Conservation (phyloP, 805 yeast species). For the Candida ponderosae region DNA sequence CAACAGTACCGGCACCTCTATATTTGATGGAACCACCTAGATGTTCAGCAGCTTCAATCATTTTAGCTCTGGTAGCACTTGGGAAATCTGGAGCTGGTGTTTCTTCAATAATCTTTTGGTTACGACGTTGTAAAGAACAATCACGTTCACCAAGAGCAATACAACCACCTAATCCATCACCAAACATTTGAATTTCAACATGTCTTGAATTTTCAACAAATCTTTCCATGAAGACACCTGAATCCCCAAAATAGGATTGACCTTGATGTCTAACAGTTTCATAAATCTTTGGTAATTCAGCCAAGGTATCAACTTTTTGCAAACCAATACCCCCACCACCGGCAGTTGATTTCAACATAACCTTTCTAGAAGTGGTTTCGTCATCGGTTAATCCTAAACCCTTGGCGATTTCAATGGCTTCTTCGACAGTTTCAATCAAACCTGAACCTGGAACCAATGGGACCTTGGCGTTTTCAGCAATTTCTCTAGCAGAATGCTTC, state of each 20-base stretch:
- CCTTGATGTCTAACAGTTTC: slow-evolving; percentile 94
- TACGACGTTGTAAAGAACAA: slow-evolving; percentile 94
- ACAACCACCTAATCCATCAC: slow-evolving; percentile 91
- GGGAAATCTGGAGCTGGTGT: slow-evolving; percentile 97
- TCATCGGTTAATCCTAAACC: slow-evolving; percentile 38
- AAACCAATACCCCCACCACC: slow-evolving; percentile 99
- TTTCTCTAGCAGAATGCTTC: slow-evolving; percentile 94
- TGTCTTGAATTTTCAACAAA: slow-evolving; percentile 94
- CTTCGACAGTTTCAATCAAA: slow-evolving; percentile 59
- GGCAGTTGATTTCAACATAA: slow-evolving; percentile 96
- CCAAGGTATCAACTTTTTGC: slow-evolving; percentile 81
- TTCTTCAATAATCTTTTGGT: slow-evolving; percentile 93
- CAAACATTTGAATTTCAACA: slow-evolving; percentile 93
- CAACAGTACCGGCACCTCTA: slow-evolving; percentile 97
- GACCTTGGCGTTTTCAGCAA: slow-evolving; percentile 86
- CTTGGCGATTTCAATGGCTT: slow-evolving; percentile 70
- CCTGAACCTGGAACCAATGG: slow-evolving; percentile 98
- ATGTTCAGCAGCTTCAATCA: slow-evolving; percentile 81
- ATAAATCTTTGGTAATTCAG: slow-evolving; percentile 77
- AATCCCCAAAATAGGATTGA: slow-evolving; percentile 83
- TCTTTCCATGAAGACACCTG: slow-evolving; percentile 92
- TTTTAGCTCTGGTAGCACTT: slow-evolving; percentile 58
- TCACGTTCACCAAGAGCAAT: slow-evolving; percentile 96
- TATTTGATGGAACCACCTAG: slow-evolving; percentile 78
- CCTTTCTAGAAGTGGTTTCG: slow-evolving; percentile 54